phyloP scores from a whole-genome alignment of 768 basidiomycete genomes.

The Leccinum olivaceopallidum region DNA sequence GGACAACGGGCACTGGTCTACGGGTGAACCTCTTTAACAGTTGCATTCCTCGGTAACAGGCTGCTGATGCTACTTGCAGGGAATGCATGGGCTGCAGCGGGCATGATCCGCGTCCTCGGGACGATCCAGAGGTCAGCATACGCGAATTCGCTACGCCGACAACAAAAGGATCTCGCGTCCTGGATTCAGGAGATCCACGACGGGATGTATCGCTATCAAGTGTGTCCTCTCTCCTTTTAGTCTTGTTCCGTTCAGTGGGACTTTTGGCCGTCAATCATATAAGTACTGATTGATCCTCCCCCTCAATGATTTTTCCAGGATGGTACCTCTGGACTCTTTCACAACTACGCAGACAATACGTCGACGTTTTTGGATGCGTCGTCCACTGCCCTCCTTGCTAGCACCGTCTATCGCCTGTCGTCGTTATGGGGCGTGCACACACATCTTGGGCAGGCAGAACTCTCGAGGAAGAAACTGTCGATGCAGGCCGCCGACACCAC shows the following conservation, averaged over 20 bases:
- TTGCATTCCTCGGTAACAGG: not conserved
- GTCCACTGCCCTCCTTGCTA: constrained; percentile 72
- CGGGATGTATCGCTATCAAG: constrained; percentile 65
- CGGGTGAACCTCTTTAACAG: constrained; percentile 43
- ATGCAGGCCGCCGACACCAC: constrained; percentile 15
- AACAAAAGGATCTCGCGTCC: constrained; percentile 56
- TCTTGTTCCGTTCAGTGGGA: not conserved
- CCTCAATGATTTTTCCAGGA: not conserved
- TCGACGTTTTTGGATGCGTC: constrained; percentile 71
- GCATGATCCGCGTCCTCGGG: constrained; percentile 79
- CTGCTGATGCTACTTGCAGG: constrained; percentile 44
- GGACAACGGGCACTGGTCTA: constrained; percentile 80
- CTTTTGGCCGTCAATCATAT: not conserved
- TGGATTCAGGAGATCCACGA: constrained; percentile 76
- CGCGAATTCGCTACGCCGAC: constrained; percentile 43
- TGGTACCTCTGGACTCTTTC: constrained; percentile 39
- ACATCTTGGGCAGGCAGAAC: constrained; percentile 59
- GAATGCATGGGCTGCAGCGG: constrained; percentile 88
- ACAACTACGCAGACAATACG: constrained; percentile 67
- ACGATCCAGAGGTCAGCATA: constrained; percentile 69
- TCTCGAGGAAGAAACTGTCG: constrained; percentile 43
- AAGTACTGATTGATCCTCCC: not conserved
- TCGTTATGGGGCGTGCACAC: constrained; percentile 49
- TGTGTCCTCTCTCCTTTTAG: constrained; percentile 33
- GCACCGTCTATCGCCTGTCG: constrained; percentile 74